Evolutionary conservation across 2,329 filamentous ascomycete genomes (phyloP).

Genomic region (Diatrype stigma): DNA sequence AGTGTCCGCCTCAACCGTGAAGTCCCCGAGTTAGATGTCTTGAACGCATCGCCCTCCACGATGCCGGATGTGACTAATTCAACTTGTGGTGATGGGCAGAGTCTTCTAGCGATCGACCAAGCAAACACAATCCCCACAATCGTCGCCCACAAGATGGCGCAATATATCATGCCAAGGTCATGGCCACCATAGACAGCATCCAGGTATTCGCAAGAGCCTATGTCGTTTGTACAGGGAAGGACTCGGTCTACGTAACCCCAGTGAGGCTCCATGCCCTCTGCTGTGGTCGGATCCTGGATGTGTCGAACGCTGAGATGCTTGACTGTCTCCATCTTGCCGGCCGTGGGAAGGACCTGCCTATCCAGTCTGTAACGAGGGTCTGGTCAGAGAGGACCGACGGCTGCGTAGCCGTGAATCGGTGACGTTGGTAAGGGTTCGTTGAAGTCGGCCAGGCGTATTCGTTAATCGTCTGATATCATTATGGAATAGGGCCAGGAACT

Average conservation of each 20-base stretch:
- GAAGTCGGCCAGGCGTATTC: too few relatives aligned
- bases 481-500: not conserved
- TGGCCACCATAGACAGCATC: slow-evolving; percentile 48
- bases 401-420: not conserved
- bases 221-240: slow-evolving; percentile 54
- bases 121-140: slow-evolving; percentile 39
- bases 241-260: slow-evolving; percentile 54
- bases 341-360: not conserved
- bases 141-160: slow-evolving; percentile 46
- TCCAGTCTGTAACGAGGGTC: not conserved
- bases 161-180: slow-evolving; percentile 46
- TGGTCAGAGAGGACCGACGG: too few relatives aligned
- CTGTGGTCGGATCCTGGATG: slow-evolving; percentile 42
- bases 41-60: slow-evolving; percentile 12
- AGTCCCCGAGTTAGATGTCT: slow-evolving; percentile 6
- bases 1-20: slow-evolving; percentile 33
- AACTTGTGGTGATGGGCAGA: slow-evolving; percentile 19
- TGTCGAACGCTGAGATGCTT: slow-evolving; percentile 26
- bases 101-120: slow-evolving; percentile 34
- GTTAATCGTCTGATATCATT: not conserved
- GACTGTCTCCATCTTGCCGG: slow-evolving; percentile 18
- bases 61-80: slow-evolving; percentile 14
- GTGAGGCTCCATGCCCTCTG: slow-evolving; percentile 37
- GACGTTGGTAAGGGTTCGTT: not conserved
- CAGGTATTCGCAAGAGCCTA: slow-evolving; percentile 54